Conservation (phyloP, 768 basidiomycete genomes). For the Russula griseocarnosa region DNA sequence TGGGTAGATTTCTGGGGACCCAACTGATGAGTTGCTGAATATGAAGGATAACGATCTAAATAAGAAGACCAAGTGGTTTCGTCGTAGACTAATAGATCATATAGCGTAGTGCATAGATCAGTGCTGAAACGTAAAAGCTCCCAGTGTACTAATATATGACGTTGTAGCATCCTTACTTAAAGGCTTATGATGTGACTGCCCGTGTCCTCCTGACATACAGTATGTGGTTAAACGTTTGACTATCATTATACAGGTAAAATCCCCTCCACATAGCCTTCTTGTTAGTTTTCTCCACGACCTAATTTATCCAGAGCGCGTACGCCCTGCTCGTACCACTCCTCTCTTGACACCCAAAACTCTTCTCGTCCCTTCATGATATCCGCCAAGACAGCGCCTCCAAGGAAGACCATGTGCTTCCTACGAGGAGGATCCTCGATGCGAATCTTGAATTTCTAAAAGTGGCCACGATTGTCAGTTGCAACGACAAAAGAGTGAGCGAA, state of each 20-base stretch:
- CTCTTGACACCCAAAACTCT: constrained; percentile 93
- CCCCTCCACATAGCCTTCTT: neutral
- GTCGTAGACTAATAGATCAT: neutral
- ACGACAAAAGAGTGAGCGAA: neutral
- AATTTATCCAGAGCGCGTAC: constrained; percentile 79
- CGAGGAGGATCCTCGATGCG: constrained; percentile 97
- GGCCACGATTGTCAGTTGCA: neutral
- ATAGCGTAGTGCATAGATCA: neutral
- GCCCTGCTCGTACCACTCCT: constrained; percentile 95
- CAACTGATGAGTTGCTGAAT: neutral
- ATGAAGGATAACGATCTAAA: neutral
- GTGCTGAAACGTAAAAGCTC: neutral
- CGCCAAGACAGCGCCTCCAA: constrained; percentile 96
- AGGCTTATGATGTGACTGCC: neutral
- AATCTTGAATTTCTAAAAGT: constrained; percentile 95
- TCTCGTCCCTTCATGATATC: constrained; percentile 96
- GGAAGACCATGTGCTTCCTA: constrained; percentile 99
- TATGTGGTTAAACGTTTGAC: constrained; percentile 5
- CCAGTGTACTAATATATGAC: neutral
- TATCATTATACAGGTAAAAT: constrained; percentile 19
- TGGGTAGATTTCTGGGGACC: constrained; percentile 21
- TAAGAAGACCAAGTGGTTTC: neutral
- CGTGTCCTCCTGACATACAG: neutral
- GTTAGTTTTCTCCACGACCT: constrained; percentile 52
- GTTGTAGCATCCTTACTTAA: neutral